Evolutionary conservation across 225 moss, liverwort and hornwort genomes (phyloP), one percentile per base, ranked within the genome.

Genomic region (Rhytidiadelphus loreus): DNA sequence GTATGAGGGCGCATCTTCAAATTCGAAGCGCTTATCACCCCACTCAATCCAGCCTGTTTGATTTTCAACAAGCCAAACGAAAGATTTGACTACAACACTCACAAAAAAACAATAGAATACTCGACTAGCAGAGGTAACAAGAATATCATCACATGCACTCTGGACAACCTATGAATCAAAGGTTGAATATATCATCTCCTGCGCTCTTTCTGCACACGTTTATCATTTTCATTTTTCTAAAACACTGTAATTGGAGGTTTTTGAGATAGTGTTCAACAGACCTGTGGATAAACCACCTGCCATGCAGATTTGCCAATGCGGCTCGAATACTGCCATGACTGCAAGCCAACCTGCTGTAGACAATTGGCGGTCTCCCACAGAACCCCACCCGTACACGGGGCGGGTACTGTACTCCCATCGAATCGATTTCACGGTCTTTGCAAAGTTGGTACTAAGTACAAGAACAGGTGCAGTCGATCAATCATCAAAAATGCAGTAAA

Each of bases 241-340:
- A 41, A 28, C 57, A 57, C 26, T 56, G 13, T 20, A 77, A 81
- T 76, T 63, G 28, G 32, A 78, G 39, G 69, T 5, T 77, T 81
- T 15, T 32, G 43, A 44, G 60, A 63, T 61, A 60, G 35, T 23
- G 46, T 22, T 81, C 33, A 66, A 66, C 87, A 56, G 83, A 98
- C 98, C 98, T 82, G 96, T 95, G 48, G 98, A 98, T 86, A 98
- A 95, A 87, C 98, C 97, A 84, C 93, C 95, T 62, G 97, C 97
- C 98, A 98, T 98, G 92, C 97, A 97, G 56, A 98, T 93, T 93
- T 98, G 98, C 98, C 98, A 98, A 87, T 98, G 98, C 46, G 97
- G 98, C 71, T 98, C 98, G 72, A 96, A 98, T 10, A 98, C 91
- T 70, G 96, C 91, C 87, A 98, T 92, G 84, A 95, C 96, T 89